Base-by-base conservation (phyloP, 129 eudicot species). In the Flaveria ramosissima region DNA sequence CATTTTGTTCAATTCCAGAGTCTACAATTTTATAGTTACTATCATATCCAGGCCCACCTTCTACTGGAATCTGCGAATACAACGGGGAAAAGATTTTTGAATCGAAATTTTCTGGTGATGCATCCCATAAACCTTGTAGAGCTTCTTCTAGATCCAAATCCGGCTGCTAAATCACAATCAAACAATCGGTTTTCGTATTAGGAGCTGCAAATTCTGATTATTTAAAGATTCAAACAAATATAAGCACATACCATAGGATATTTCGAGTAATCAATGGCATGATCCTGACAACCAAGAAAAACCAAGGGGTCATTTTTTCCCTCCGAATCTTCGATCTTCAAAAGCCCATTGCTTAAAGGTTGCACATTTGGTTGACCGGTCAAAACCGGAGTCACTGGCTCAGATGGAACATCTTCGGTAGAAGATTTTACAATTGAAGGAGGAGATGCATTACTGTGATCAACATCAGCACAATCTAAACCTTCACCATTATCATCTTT, bases 401-500 rank as follows among this genome's bases (percentile, higher is more conserved):
- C 89, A 6, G 91, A 83, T 66, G 59, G 86, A 51, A 68, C 72
- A 73, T 85, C 91, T 59, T 83, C 91, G 3, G 83, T 77, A 23
- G 87, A 83, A 9, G 89, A 45, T 64, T 88, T 86, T 46, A 63
- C 74, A 26, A 70, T 60, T 5, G 80, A 68, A 42, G 90, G 91
- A 70, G 96, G 90, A 43, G 92, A 91, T 6, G 72, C 39, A 63
- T 48, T 76, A 61, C 27, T 75, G 23, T 81, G 85, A 72, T 86
- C 95, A 75, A 61, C 86, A 77, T 87, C 97, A 59, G 66, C 84
- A 55, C 68, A 51, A 76, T 84, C 81, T 11, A 84, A 81, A 70
- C 80, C 53, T 39, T 89, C 96, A 36, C 81, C 63, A 17, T 64
- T 81, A 39, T 90, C 96, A 15, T 86, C 97, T 74, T 87, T 91